Base-by-base conservation (phyloP, 2,329 filamentous ascomycete species). In the Didymella keratinophila region DNA sequence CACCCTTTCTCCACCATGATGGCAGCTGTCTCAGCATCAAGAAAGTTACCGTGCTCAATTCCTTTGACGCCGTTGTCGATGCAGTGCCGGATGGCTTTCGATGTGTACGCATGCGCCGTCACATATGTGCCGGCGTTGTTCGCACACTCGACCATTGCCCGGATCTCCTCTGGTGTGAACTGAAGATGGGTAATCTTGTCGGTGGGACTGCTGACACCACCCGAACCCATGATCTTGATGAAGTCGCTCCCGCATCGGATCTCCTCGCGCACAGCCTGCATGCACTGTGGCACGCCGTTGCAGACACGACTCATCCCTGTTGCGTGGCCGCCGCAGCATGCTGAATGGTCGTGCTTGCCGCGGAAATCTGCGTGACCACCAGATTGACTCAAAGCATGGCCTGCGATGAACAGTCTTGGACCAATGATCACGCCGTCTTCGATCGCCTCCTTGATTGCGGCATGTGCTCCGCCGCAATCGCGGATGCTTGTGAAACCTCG, bases 41-140 rank as follows among this genome's bases (percentile, higher is more conserved):
- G 76, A n/a, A 88, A 77, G 16, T 86, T 82, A 23, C 86, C 87
- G 63, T 87, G 85, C 60, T 87, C 85, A 61, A 87, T 86, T 0
- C 83, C 83, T 18, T 66, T 76, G 0, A 84, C 82, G 6, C 84
- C 86, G 48, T 86, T 83, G 16, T 81, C 77, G 20, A 87, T 76
- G 1, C 83, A 82, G 57, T 86, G 83, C 6, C 79, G 78, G 36
- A 88, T 86, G 0, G 84, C 80, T 41, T 75, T 69, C 3, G 83
- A 79, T 0, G 84, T 87, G 9, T 56, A 56, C 8, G 52, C 52
- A 25, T 56, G 52, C 14, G 52, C 39, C 8, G 52, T 87, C 1
- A 86, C 84, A 61, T 81, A 85, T 0, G 81, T 86, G 4, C 79
- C 79, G 9, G 77, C 73, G 56, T 82, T 80, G 6, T 68, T 72